Percentiles rank a stretch among this genome's conserved stretches.
Conservation (phyloP, 352 stramenopile genomes). For the Phytophthora ohioensis region DNA sequence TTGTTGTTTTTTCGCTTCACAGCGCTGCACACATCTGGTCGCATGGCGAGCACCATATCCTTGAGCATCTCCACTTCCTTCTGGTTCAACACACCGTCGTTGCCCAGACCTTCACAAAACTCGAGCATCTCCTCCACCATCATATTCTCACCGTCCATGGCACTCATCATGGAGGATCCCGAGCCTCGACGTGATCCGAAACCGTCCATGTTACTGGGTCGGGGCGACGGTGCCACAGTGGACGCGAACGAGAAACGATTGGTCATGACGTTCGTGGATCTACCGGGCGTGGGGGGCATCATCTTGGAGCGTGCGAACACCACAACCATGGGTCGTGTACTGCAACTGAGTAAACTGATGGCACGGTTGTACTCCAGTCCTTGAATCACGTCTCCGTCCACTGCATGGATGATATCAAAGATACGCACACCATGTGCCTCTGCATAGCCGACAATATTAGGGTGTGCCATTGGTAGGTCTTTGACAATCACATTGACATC, state of each 20-base stretch:
- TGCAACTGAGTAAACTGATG: slow-evolving; percentile 78
- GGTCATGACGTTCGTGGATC: slow-evolving; percentile 57
- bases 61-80: slow-evolving; percentile 81
- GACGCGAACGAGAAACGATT: slow-evolving; percentile 81
- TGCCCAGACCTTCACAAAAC: slow-evolving; percentile 74
- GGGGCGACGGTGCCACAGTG: slow-evolving; percentile 72
- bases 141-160: slow-evolving; percentile 66
- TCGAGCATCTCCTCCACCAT: slow-evolving; percentile 89
- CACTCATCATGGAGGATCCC: slow-evolving; percentile 52
- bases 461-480: slow-evolving; percentile 80
- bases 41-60: slow-evolving; percentile 83
- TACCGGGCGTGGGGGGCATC: slow-evolving; percentile 63
- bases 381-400: slow-evolving; percentile 82
- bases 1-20: slow-evolving; percentile 88
- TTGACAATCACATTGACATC: slow-evolving; percentile 89
- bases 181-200: slow-evolving; percentile 55
- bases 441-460: slow-evolving; percentile 86
- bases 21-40: slow-evolving; percentile 74
- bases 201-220: slow-evolving; percentile 41
- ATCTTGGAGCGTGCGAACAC: slow-evolving; percentile 82
- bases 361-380: slow-evolving; percentile 85
- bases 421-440: slow-evolving; percentile 85
- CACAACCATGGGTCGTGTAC: slow-evolving; percentile 76
- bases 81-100: slow-evolving; percentile 57
- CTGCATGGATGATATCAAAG: slow-evolving; percentile 80